Evolutionary conservation across 768 basidiomycete genomes (phyloP), one percentile per base, ranked within the genome.

Genomic region (Boletus huronensis): DNA sequence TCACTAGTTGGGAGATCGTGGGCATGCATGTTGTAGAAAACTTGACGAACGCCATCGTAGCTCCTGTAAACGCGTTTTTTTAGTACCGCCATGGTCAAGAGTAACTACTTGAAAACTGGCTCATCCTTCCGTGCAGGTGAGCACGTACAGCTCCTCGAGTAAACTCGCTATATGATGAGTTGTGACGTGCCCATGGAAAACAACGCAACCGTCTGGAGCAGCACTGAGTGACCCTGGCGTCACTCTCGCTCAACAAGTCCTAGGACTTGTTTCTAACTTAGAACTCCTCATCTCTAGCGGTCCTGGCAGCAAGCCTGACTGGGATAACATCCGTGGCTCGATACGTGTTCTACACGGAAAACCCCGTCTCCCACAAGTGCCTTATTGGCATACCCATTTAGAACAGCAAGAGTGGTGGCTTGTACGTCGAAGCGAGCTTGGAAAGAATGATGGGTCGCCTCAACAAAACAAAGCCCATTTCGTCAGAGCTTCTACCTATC

Each of bases 391-490:
- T 21, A 6, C 11, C 32, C 11, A 17, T 26, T 5, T n/a, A 60
- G 59, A 29, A 46, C 13, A 55, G 40, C 6, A 55, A 42, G 29
- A 62, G 61, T 19, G 55, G 56, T 29, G 60, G 60, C 17, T 28
- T 61, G 36, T 61, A 57, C 25, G 45, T 61, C n/a, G 55, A 61
- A 26, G 55, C 46, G 38, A 57, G 60, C 17, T 31, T 61, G 52
- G 55, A 61, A 45, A 46, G 59, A 13, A 32, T 46, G 38, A 34
- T 47, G 19, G 38, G 51, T 28, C 60, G 59, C 2, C 58, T 61
- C 8, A 38, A 61, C 38, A 53, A 48, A 34, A 41, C 40, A 36
- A 61, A 61, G 26, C 59, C 59, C 19, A 52, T 61, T 34, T 61
- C 60, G 16, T 47, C 38, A 1, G 50, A 57, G 13, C 52, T 61